Evolutionary conservation across 768 basidiomycete genomes (phyloP).

Genomic region (Chalciporus sphaerocephalus): DNA sequence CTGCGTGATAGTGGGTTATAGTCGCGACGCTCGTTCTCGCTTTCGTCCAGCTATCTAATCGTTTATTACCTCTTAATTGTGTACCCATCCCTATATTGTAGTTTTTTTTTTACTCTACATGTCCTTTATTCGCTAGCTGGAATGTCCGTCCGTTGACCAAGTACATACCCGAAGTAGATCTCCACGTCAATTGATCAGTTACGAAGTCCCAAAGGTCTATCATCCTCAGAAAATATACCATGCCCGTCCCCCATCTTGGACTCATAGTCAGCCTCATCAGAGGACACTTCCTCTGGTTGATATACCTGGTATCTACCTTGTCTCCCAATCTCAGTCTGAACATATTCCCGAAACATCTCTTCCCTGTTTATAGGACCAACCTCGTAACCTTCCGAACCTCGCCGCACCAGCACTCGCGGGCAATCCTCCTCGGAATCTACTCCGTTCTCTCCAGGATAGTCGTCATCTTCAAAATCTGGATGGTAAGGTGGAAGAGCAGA

Average conservation of each 20-base stretch:
- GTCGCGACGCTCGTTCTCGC: constrained; percentile 3
- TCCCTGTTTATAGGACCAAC: constrained; percentile 59
- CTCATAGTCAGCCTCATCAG: constrained; percentile 41
- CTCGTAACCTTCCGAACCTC: constrained; percentile 84
- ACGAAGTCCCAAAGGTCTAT: constrained; percentile 16
- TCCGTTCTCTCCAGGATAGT: constrained; percentile 17
- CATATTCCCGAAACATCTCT: constrained; percentile 55
- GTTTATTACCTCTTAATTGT: constrained; percentile 32
- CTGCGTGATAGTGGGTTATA: constrained; percentile 16
- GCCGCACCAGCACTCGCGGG: constrained; percentile 43
- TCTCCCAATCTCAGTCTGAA: constrained; percentile 50
- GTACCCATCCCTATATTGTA: constrained; percentile 26
- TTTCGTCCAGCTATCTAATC: constrained; percentile 22
- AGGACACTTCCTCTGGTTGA: constrained; percentile 51
- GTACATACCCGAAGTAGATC: constrained; percentile 11
- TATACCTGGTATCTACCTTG: constrained; percentile 65
- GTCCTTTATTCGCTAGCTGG: too few relatives aligned
- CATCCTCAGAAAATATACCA: constrained; percentile 15
- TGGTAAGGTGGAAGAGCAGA: constrained; percentile 71
- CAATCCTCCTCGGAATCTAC: constrained; percentile 31
- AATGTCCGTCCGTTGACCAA: constrained; percentile 8
- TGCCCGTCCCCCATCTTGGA: constrained; percentile 4
- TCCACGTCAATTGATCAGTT: constrained; percentile 12
- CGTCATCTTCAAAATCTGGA: constrained; percentile 54
- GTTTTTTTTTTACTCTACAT: constrained; percentile 27